Evolutionary conservation across 192 early-diverging fungal species (phyloP).

Genomic region (Lunasporangiospora selenospora): DNA sequence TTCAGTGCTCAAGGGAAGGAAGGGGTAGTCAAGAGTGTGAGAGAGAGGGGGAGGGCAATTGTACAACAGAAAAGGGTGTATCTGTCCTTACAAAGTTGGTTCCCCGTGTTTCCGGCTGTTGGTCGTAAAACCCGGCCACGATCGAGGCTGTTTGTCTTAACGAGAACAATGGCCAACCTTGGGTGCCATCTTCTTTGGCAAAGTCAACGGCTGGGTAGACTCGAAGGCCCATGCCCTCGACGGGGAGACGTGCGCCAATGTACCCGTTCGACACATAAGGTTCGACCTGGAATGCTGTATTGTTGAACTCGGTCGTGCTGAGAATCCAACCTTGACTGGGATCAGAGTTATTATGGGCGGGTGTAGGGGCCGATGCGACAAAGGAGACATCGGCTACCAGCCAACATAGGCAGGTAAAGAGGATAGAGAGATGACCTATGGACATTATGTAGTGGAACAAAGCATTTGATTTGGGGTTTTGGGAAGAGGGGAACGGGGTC

Average conservation of each 20-base stretch:
- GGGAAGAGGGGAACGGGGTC: no score
- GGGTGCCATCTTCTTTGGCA: conserved; percentile 18
- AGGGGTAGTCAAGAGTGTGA: no score
- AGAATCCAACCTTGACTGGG: conserved; percentile 33
- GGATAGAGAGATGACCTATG: conserved; percentile 1
- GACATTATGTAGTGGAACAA: no score
- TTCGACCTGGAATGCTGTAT: conserved; percentile 28
- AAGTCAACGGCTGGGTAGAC: conserved; percentile 35
- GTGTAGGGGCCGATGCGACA: conserved; percentile 4
- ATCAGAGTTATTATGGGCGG: neutral
- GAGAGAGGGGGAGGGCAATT: no score
- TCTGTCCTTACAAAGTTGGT: conserved; percentile 44
- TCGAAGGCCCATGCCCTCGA: conserved; percentile 33
- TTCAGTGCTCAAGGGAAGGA: no score
- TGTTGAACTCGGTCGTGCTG: conserved; percentile 23
- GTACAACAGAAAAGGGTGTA: neutral
- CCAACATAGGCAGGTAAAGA: neutral
- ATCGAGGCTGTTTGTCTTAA: conserved; percentile 44
- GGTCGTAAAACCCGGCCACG: conserved; percentile 42
- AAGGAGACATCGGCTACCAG: neutral
- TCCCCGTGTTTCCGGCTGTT: conserved; percentile 21
- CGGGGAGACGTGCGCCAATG: conserved; percentile 43
- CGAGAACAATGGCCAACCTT: conserved; percentile 46
- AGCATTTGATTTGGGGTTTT: no score
- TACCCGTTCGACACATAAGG: conserved; percentile 49